Conservation (phyloP, 345 rosid genomes). For the Moricandia arvensis region DNA sequence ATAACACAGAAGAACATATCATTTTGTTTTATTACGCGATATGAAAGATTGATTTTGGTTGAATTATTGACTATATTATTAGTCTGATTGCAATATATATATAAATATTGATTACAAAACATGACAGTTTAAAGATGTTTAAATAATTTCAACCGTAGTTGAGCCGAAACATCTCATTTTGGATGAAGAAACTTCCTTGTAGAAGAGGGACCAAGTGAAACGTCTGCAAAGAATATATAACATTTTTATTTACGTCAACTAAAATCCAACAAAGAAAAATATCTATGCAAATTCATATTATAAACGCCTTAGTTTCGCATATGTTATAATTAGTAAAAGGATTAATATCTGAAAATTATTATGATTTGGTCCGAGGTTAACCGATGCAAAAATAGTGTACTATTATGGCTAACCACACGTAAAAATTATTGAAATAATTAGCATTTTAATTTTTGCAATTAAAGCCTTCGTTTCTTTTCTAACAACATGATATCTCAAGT, state of each 20-base stretch:
- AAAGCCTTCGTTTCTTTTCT: neutral
- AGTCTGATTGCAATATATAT: neutral
- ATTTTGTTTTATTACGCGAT: neutral
- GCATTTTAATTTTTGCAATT: neutral
- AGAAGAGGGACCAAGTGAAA: conserved; percentile 61
- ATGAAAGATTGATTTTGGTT: neutral
- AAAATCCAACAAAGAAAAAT: neutral
- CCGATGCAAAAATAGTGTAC: no score
- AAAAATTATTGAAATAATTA: neutral
- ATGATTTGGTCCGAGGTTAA: no score
- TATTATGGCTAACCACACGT: neutral
- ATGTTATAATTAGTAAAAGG: neutral
- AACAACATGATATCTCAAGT: neutral
- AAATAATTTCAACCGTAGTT: conserved; percentile 50
- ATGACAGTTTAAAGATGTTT: neutral
- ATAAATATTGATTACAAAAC: neutral
- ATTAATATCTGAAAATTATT: no score
- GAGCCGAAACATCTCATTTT: conserved; percentile 85
- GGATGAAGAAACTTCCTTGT: conserved; percentile 65
- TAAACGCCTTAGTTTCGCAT: neutral
- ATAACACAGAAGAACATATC: neutral
- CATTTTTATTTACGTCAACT: neutral
- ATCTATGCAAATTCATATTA: neutral
- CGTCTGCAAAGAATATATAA: conserved; percentile 46
- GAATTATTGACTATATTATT: neutral